Base-by-base conservation (phyloP, 352 stramenopile species). In the Globisporangium sylvaticum region DNA sequence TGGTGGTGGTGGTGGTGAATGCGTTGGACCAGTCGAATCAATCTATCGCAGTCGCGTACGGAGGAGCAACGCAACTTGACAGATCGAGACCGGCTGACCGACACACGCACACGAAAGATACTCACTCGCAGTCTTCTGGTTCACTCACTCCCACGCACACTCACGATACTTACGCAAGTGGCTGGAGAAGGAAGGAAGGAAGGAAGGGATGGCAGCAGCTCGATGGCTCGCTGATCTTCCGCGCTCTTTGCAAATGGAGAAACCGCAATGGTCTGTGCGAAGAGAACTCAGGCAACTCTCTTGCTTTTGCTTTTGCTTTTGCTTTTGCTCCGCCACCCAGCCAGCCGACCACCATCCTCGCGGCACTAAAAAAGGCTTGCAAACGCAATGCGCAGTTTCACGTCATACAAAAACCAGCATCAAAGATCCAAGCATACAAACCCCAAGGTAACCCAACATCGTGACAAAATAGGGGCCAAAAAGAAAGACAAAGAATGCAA, bases 131-230 rank as follows among this genome's bases (percentile, higher is more conserved):
- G 20, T 46, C 27, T 60, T 44, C 37, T 44, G 34, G 34, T 42
- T 42, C 54, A 60, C 54, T 42, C 29, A 34, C 64, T 57, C 54
- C n/a, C 65, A 42, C 52, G 53, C 61, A 58, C 66, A 67, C 66
- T 67, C 60, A 67, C 66, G 59, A 71, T 67, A 66, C 56, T 71
- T 71, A 67, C 61, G 59, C 61, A 71, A 67, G 59, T 67, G 61
- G 66, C 59, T 32, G 50, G 44, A 32, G 39, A 37, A 34, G 34
- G 15, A 62, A 60, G 34, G 32, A 53, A 46, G 39, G 56, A 55
- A 10, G 24, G 48, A 50, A 57, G 31, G 29, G 57, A 55, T 32
- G 25, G 20, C 31, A 44, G 61, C 22, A 54, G 62, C 53, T 24
- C 48, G 31, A 25, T 50, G 48, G 25, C 22, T 12, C 31, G 27